Evolutionary conservation across 148 eudicot species (phyloP), one percentile per base, ranked within the genome.

Genomic region (Amaranthus cruentus): DNA sequence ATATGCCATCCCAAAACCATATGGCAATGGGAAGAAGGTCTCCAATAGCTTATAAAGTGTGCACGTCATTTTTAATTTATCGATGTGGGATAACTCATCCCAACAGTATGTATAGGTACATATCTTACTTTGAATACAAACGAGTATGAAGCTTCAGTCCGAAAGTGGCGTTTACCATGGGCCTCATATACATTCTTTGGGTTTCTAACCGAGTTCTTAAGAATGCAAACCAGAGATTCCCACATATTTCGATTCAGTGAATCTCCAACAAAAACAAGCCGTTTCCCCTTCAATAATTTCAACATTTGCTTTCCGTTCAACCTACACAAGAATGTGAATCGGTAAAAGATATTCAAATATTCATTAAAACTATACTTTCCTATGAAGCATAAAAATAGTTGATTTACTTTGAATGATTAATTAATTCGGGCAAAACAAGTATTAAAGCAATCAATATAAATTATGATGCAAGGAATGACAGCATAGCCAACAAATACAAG

Each of bases 221-320:
- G 87, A 38, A 95, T 84, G 83, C 99, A 95, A 71, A 95, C 81
- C 13, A 95, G 85, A 6, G 99, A 91, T 77, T 91, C 99, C 99
- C 99, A 95, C 99, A 95, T 95, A 69, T 92, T 95, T 80, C 99
- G 82, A 79, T 95, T 95, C 3, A 95, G 82, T 10, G 99, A 95
- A 87, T 95, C 99, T 8, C 99, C 99, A 6, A 95, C 96, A 50
- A 88, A 95, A 54, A 88, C 97, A 57, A 95, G 82, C 55, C 97
- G 82, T 72, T 90, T 95, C 47, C 99, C 99, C 73, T 82, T 87
- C 76, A 95, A 71, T 78, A 90, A 62, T 69, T 90, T 84, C 85
- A 95, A 72, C 96, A 92, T 84, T 68, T 83, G 81, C 55, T 68
- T 74, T 55, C 88, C 97, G 66, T 87, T 77, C 65, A 95, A 76